Percentiles rank a stretch among this genome's conserved stretches.
Conservation (phyloP, 2,329 filamentous ascomycete genomes). For the Cordyceps pruinosa region DNA sequence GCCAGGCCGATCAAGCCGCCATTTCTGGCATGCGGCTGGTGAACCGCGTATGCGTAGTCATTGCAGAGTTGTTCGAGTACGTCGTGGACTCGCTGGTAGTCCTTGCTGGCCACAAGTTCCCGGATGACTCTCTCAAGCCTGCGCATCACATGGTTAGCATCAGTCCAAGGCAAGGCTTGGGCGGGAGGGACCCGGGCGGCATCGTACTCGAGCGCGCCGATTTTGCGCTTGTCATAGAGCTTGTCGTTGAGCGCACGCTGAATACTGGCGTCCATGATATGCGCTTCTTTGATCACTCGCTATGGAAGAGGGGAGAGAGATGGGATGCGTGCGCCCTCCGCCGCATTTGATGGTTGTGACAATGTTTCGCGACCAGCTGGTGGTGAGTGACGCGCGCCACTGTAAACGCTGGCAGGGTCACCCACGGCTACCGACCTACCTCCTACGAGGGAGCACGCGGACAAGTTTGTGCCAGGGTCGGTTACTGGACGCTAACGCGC, state of each 20-base stretch:
- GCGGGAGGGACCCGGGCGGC: constrained; percentile 3
- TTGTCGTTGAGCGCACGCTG: constrained; percentile 93
- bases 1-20: constrained; percentile 93
- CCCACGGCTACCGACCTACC: background rate
- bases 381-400: constrained; percentile 7
- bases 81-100: constrained; percentile 73
- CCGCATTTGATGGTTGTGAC: background rate
- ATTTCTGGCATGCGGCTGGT: constrained; percentile 93
- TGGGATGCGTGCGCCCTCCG: background rate
- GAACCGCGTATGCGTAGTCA: constrained; percentile 94
- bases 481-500: constrained; percentile 3
- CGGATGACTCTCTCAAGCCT: constrained; percentile 89
- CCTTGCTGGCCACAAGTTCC: constrained; percentile 67
- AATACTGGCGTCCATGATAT: constrained; percentile 78
- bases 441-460: background rate
- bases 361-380: background rate
- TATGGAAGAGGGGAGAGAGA: background rate
- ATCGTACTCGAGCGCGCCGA: constrained; percentile 87
- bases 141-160: constrained; percentile 17
- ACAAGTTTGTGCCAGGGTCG: background rate
- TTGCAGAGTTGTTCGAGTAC: constrained; percentile 96
- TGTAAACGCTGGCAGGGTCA: background rate
- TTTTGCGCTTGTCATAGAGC: constrained; percentile 96
- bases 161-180: background rate
- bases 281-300: background rate